A percentile compares a stretch with the other conserved stretches of the same genome.
These are phyloP conservation scores for Metroxylon sagu DNA, from an alignment of 176 grass and related monocot genomes.

Conservation along the genomic window DNA sequence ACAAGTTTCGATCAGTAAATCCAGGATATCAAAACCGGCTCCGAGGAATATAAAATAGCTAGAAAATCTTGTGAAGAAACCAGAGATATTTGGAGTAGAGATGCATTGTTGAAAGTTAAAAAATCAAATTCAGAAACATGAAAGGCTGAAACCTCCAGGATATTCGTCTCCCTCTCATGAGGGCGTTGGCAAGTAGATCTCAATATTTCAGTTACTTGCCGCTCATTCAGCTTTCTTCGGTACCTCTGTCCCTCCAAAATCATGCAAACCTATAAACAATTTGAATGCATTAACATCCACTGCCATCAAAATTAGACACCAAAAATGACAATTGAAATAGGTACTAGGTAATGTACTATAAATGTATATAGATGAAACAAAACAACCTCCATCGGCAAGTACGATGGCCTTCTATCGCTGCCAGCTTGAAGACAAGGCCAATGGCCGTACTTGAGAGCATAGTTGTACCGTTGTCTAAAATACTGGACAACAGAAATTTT, in stretches of 20 bases:
- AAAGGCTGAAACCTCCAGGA: conserved; percentile 33
- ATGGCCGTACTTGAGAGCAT: conserved; percentile 21
- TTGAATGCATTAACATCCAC: too few relatives aligned
- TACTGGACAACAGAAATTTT: conserved; percentile 51
- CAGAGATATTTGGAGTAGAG: too few relatives aligned
- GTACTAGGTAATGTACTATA: background rate
- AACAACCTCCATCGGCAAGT: conserved; percentile 68
- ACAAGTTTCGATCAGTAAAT: too few relatives aligned
- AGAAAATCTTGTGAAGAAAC: too few relatives aligned
- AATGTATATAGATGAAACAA: background rate
- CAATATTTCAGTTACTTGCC: conserved; percentile 56
- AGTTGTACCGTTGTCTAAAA: conserved; percentile 51
- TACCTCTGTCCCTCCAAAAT: conserved; percentile 84
- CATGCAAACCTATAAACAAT: conserved; percentile 45
- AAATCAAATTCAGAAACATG: too few relatives aligned
- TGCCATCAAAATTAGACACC: too few relatives aligned
- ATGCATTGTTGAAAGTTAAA: too few relatives aligned
- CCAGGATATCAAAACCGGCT: too few relatives aligned
- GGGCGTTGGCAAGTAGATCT: conserved; percentile 70
- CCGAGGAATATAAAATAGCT: too few relatives aligned
- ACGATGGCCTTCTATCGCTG: conserved; percentile 52
- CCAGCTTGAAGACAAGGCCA: conserved; percentile 76
- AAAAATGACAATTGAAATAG: too few relatives aligned
- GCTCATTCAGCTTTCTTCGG: conserved; percentile 69
- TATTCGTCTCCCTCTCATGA: conserved; percentile 53